Evolutionary conservation across 371 early-diverging fungal genomes (phyloP).

Genomic region (Mucor piriformis): DNA sequence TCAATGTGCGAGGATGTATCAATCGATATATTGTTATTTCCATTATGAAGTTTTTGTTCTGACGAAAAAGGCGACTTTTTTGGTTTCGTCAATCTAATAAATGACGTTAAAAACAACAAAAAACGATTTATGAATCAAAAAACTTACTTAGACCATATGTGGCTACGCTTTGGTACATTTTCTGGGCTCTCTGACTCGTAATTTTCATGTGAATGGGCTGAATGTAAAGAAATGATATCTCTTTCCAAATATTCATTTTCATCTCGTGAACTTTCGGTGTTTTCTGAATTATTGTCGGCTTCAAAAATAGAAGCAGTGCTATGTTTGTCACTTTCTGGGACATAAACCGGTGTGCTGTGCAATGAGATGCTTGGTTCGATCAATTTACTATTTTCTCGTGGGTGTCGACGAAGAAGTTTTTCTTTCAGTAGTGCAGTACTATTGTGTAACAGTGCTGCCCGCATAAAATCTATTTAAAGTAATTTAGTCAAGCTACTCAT

Average conservation of each 20-base stretch:
- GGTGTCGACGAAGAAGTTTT: slow-evolving; percentile 49
- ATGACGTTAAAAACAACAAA: background rate
- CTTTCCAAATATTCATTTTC: slow-evolving; percentile 4
- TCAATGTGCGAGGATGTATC: background rate
- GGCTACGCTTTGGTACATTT: background rate
- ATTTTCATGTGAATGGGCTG: slow-evolving; percentile 18
- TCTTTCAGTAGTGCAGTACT: slow-evolving; percentile 51
- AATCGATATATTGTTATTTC: background rate
- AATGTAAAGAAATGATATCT: slow-evolving; percentile 24
- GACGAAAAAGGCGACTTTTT: slow-evolving; percentile 9
- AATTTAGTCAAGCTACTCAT: background rate
- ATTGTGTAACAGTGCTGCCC: slow-evolving; percentile 48
- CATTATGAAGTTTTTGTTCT: background rate
- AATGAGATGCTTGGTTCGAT: slow-evolving; percentile 7
- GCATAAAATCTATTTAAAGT: slow-evolving; percentile 41
- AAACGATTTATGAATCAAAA: background rate
- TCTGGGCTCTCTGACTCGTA: slow-evolving; percentile 8
- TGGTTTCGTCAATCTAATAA: slow-evolving; percentile 12
- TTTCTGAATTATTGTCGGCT: background rate
- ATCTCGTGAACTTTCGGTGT: slow-evolving; percentile 15
- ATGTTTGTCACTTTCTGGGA: background rate
- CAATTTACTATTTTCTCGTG: slow-evolving; percentile 18
- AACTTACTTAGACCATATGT: slow-evolving; percentile 23
- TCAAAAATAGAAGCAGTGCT: background rate
- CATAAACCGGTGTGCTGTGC: background rate